Evolutionary conservation across 345 rosid species (phyloP).

Genomic region (Eucalyptus fibrosa): DNA sequence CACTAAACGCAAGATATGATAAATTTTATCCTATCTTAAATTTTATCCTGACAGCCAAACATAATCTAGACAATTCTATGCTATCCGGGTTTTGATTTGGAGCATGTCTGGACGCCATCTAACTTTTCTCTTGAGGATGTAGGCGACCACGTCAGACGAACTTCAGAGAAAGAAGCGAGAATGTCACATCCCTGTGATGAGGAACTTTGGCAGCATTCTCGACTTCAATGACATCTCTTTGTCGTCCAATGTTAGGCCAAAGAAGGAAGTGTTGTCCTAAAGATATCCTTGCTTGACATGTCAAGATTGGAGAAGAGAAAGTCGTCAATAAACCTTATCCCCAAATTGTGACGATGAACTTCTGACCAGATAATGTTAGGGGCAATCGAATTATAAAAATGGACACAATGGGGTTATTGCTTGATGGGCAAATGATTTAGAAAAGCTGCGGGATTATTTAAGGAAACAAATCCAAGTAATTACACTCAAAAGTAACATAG

Average conservation of each 20-base stretch:
- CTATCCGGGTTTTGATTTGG: not conserved
- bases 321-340: not conserved
- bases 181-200: not conserved
- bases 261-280: not conserved
- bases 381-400: not conserved
- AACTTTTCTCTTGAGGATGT: not conserved
- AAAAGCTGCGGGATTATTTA: not conserved
- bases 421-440: not conserved
- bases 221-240: not conserved
- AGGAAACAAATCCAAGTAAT: no score
- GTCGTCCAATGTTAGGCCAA: not conserved
- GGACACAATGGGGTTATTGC: not conserved
- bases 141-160: not conserved
- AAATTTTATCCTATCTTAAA: no score
- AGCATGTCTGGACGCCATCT: not conserved
- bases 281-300: not conserved
- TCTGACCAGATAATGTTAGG: not conserved
- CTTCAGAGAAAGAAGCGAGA: not conserved
- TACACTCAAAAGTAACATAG: not conserved
- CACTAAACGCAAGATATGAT: no score
- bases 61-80: no score
- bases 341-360: not conserved
- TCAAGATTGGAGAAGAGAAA: not conserved
- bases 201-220: not conserved
- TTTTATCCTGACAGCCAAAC: fast-evolving